Conservation (phyloP, 306 rosid species). For the Rubus parviflorus region DNA sequence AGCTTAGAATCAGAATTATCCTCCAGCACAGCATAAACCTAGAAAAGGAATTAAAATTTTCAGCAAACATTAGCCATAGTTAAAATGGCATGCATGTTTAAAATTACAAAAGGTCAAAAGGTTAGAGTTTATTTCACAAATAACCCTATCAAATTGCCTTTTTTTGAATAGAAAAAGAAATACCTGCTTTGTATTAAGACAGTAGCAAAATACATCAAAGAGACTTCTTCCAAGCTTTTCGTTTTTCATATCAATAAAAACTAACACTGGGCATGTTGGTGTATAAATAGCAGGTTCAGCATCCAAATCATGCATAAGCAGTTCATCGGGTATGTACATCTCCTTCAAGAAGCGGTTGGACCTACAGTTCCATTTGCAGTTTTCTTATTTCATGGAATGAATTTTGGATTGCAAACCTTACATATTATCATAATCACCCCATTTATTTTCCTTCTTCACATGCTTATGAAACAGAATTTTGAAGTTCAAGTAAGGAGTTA, state of each 20-base stretch:
- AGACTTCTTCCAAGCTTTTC: background rate
- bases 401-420: background rate
- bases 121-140: background rate
- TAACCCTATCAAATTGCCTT: background rate
- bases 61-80: background rate
- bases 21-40: conserved; percentile 3
- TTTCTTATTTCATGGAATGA: background rate
- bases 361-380: background rate
- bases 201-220: background rate
- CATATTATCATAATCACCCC: background rate
- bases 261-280: conserved; percentile 9
- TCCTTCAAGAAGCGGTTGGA: conserved; percentile 4
- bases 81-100: too few relatives aligned
- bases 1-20: background rate
- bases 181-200: conserved; percentile 14
- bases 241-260: background rate
- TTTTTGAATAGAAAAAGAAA: background rate
- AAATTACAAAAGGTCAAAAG: background rate
- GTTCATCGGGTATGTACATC: conserved; percentile 13
- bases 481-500: background rate
- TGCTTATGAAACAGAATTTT: background rate
- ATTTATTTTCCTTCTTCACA: background rate
- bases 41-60: background rate
- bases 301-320: background rate
- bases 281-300: background rate